These are phyloP conservation scores for Terana coerulea DNA, from an alignment of 768 basidiomycete genomes.

Conservation along the genomic window DNA sequence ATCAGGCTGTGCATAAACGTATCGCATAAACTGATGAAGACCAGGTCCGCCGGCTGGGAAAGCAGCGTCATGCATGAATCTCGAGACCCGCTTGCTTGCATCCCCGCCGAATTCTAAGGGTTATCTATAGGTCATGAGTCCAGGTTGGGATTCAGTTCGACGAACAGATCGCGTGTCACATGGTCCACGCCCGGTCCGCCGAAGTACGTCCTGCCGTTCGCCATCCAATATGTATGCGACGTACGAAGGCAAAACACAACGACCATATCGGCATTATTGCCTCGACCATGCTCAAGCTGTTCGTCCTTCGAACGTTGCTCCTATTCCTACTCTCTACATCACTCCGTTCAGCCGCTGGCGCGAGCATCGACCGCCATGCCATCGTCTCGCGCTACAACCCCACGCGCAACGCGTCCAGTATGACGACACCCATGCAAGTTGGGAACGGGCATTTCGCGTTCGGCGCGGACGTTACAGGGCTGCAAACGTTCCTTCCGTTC, in stretches of 20 bases:
- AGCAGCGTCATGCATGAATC: too few relatives aligned
- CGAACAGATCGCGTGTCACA: constrained; percentile 1
- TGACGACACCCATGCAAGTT: constrained; percentile 51
- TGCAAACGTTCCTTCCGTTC: constrained; percentile 55
- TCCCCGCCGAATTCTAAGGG: too few relatives aligned
- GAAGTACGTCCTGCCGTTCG: neutral
- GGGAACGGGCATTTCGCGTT: constrained; percentile 64
- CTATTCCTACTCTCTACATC: neutral
- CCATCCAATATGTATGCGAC: too few relatives aligned
- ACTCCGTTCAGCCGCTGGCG: neutral
- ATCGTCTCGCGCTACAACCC: constrained; percentile 51
- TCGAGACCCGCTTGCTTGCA: too few relatives aligned
- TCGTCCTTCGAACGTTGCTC: neutral
- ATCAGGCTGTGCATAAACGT: too few relatives aligned
- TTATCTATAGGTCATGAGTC: too few relatives aligned
- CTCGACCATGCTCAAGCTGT: constrained; percentile 2
- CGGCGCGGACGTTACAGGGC: constrained; percentile 52
- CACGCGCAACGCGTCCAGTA: constrained; percentile 41
- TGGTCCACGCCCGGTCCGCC: neutral
- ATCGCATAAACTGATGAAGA: too few relatives aligned
- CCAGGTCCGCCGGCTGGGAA: too few relatives aligned
- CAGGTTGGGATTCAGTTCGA: too few relatives aligned
- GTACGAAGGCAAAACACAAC: too few relatives aligned
- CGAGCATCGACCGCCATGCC: constrained; percentile 38
- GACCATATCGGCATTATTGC: neutral